These are phyloP conservation scores for Chenopodium suecicum DNA, from an alignment of 148 eudicot species.

Conservation along the genomic window DNA sequence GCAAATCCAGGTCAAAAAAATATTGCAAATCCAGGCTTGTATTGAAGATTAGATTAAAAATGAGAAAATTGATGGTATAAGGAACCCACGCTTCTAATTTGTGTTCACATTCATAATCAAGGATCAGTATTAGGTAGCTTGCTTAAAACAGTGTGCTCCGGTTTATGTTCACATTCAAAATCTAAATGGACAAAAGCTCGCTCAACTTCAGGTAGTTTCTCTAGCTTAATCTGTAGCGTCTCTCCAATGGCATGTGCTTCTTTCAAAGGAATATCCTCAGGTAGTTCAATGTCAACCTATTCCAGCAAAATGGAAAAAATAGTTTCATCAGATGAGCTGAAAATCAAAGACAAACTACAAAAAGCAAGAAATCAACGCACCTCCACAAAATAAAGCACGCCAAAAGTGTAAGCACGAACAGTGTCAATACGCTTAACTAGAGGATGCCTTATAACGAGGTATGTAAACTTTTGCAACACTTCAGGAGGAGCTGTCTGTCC, in stretches of 20 bases:
- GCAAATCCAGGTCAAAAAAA: not conserved
- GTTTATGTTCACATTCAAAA: constrained; percentile 87
- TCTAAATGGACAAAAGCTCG: constrained; percentile 95
- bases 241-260: constrained; percentile 91
- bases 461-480: constrained; percentile 79
- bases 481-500: constrained; percentile 94
- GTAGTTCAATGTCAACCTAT: constrained; percentile 93
- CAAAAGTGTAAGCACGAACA: constrained; percentile 92
- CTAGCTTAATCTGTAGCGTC: constrained; percentile 71
- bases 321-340: not conserved
- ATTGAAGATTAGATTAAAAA: not conserved
- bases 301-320: not conserved
- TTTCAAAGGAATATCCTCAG: constrained; percentile 73
- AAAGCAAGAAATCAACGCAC: constrained; percentile 36
- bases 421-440: constrained; percentile 86
- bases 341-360: not conserved
- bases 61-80: not conserved
- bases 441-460: constrained; percentile 82
- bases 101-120: constrained; percentile 29
- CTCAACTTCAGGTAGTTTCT: constrained; percentile 89
- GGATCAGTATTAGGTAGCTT: constrained; percentile 74
- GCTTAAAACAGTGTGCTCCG: constrained; percentile 80
- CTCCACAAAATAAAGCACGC: constrained; percentile 91
- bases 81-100: not conserved
- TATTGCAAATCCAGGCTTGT: not conserved